Conservation (phyloP, 176 grass and related monocot species). For the Carex cristatella region DNA sequence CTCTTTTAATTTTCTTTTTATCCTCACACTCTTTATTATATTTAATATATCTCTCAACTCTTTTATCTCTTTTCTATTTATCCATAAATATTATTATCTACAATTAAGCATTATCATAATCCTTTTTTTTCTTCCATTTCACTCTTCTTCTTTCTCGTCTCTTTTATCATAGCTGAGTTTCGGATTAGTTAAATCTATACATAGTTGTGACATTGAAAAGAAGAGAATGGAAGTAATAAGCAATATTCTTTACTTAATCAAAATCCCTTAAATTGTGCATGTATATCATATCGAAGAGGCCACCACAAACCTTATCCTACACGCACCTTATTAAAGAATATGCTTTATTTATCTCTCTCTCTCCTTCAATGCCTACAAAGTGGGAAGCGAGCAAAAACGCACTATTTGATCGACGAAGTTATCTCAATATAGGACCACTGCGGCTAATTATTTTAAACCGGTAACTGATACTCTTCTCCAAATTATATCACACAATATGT, state of each 20-base stretch:
- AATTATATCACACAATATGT: not conserved
- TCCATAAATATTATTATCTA: no score
- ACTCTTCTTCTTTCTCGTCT: no score
- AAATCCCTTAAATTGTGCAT: not conserved
- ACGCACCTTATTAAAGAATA: not conserved
- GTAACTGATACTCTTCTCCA: not conserved
- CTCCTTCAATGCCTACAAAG: slow-evolving; percentile 9
- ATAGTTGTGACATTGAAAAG: no score
- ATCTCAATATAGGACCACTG: not conserved
- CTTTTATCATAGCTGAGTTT: no score
- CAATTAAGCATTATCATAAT: no score
- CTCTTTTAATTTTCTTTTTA: no score
- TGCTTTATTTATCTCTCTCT: not conserved
- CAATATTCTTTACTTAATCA: not conserved
- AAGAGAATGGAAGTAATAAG: no score
- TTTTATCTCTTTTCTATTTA: no score
- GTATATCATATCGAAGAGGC: not conserved
- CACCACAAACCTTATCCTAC: not conserved
- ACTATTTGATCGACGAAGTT: not conserved
- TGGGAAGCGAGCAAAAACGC: slow-evolving; percentile 11
- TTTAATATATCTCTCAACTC: no score
- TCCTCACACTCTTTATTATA: no score
- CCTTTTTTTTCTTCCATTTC: no score
- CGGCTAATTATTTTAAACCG: not conserved
- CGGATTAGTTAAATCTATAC: no score